Evolutionary conservation across 192 early-diverging fungal genomes (phyloP), one percentile per base, ranked within the genome.

Genomic region (Phycomyces nitens): DNA sequence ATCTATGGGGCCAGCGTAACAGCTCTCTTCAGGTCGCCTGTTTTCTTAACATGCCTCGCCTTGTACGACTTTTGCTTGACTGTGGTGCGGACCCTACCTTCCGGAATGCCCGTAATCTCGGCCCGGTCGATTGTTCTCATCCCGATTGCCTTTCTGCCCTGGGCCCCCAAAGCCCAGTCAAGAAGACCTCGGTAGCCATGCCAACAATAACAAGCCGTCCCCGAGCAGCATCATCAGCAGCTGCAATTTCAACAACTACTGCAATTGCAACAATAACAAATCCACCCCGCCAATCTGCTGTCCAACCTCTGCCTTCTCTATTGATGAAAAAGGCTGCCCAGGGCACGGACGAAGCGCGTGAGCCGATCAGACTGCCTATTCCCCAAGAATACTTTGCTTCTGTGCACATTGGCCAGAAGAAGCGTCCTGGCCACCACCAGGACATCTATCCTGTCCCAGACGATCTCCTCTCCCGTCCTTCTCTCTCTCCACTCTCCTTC

Each of bases 31-130:
- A 62, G 22, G 43, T 62, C 24, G 60, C 60, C 42, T 43, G 43
- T 47, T 62, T 62, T 44, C 42, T 43, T 21, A 23, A 42, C 26
- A 62, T 62, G 60, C 44, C 43, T 43, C 42, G 38, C 20, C 70
- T 89, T 5, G 81, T 86, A 16, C 74, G 77, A 70, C 50, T 84
- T 56, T 64, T 89, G 2, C 44, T 88, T 15, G 80, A 76, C 10
- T 66, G 76, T n/a, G 85, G 85, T 0, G 85, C 82, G 0, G 82
- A 88, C 74, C 57, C 74, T 20, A 68, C 58, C 24, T 79, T 92
- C 66, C 63, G 71, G 43, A 92, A 92, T 44, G 41, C 34, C 18
- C 55, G 54, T 44, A 39, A 65, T 43, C 64, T 65, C 64, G 56
- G 54, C 29, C 64, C 64, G 20, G 53, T 34, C 55, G 54, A 65